These are phyloP conservation scores for Sphagnurus paluster DNA, from an alignment of 1,284 basidiomycete genomes.

Conservation along the genomic window DNA sequence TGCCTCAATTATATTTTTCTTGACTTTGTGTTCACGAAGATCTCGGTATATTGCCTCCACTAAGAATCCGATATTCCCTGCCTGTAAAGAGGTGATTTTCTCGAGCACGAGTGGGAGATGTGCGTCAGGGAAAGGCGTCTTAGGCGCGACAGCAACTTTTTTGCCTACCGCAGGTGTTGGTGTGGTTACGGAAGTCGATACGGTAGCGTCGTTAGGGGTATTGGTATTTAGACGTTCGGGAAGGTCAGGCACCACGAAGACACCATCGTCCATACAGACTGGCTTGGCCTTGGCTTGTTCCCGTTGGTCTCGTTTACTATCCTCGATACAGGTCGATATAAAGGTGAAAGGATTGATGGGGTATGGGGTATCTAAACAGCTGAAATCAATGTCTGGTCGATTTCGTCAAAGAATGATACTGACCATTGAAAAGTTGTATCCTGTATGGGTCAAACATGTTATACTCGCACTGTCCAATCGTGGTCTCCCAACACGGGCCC, in stretches of 20 bases:
- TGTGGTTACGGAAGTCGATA: slow-evolving; percentile 10
- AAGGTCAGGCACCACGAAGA: slow-evolving; percentile 42
- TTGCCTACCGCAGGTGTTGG: slow-evolving; percentile 22
- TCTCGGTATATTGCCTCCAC: slow-evolving; percentile 73
- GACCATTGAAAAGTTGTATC: slow-evolving; percentile 82
- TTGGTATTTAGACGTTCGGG: slow-evolving; percentile 32
- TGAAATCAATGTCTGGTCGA: slow-evolving; percentile 6
- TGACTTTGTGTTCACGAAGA: slow-evolving; percentile 63
- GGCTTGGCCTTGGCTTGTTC: slow-evolving; percentile 16
- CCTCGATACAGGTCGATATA: slow-evolving; percentile 49
- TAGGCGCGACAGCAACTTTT: slow-evolving; percentile 40
- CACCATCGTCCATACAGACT: slow-evolving; percentile 20
- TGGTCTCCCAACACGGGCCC: slow-evolving; percentile 75
- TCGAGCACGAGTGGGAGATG: slow-evolving; percentile 59
- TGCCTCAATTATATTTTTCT: slow-evolving; percentile 79
- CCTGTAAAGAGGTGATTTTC: slow-evolving; percentile 56
- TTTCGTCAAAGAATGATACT: slow-evolving; percentile 20
- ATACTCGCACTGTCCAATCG: slow-evolving; percentile 59
- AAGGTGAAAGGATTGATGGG: slow-evolving; percentile 80
- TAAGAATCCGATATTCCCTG: slow-evolving; percentile 61
- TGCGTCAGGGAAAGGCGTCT: slow-evolving; percentile 65
- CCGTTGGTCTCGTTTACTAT: slow-evolving; percentile 28
- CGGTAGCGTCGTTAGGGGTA: slow-evolving; percentile 12
- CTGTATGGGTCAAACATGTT: slow-evolving; percentile 67
- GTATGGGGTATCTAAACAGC: slow-evolving; percentile 60